phyloP scores from a whole-genome alignment of 441 rosid genomes.

The Dalechampia spathulata region DNA sequence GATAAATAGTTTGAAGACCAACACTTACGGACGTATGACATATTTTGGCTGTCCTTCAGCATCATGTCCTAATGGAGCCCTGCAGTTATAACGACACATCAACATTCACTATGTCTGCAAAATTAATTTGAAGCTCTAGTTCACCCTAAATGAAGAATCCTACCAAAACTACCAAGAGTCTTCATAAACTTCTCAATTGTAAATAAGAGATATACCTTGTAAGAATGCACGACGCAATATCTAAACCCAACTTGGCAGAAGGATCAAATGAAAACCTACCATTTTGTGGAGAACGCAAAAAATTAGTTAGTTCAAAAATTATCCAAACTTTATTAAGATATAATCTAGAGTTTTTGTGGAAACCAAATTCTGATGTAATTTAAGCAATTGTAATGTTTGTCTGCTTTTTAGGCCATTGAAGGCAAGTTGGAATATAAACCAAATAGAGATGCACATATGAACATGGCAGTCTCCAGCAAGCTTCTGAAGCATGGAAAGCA shows the following conservation, averaged over 20 bases:
- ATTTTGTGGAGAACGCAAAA: slow-evolving; percentile 20
- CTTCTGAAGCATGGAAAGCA: not conserved
- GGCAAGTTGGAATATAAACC: too few species aligned
- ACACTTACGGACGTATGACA: slow-evolving; percentile 85
- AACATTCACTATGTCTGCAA: slow-evolving; percentile 7
- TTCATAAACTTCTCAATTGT: not conserved
- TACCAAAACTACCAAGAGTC: not conserved
- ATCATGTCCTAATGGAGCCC: slow-evolving; percentile 80
- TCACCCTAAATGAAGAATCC: slow-evolving; percentile 8
- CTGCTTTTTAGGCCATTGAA: too few species aligned
- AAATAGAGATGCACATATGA: not conserved
- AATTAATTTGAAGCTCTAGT: not conserved
- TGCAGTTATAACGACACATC: slow-evolving; percentile 28
- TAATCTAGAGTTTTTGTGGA: not conserved
- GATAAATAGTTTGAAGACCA: slow-evolving; percentile 13
- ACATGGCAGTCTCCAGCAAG: not conserved
- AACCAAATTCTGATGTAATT: not conserved
- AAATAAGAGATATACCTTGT: slow-evolving; percentile 49
- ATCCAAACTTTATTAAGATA: not conserved
- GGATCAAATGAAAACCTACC: slow-evolving; percentile 90
- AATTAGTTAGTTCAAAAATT: not conserved
- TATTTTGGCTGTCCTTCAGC: slow-evolving; percentile 90
- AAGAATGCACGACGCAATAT: slow-evolving; percentile 83
- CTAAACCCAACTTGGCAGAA: slow-evolving; percentile 66
- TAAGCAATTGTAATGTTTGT: too few species aligned